phyloP scores from a whole-genome alignment of 1,284 basidiomycete genomes.

The Leccinum subrobustum region DNA sequence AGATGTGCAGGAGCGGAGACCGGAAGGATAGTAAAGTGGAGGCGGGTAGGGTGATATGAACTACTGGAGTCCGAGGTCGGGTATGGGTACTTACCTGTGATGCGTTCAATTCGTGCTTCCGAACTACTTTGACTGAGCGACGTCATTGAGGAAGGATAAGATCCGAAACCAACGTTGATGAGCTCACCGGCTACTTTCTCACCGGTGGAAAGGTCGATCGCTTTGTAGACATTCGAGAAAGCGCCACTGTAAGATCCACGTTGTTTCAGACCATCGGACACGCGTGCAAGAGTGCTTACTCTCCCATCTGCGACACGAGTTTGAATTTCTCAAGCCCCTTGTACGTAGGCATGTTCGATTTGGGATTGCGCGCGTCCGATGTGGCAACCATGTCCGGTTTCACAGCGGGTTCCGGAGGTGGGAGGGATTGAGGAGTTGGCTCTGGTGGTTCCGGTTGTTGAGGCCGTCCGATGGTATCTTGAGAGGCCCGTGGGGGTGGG shows the following conservation, averaged over 20 bases:
- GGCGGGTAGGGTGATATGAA: conserved; percentile 29
- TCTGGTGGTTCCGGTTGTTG: conserved; percentile 31
- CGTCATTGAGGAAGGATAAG: conserved; percentile 7
- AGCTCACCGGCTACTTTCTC: conserved; percentile 81
- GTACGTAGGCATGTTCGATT: conserved; percentile 78
- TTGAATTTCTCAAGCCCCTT: conserved; percentile 83
- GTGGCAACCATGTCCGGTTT: conserved; percentile 68
- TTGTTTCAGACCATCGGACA: conserved; percentile 10
- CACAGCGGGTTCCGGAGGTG: conserved; percentile 44
- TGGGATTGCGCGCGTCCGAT: conserved; percentile 73
- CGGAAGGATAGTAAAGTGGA: conserved; percentile 6
- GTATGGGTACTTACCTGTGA: conserved; percentile 79
- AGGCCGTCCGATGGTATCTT: conserved; percentile 28
- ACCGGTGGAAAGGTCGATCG: conserved; percentile 73
- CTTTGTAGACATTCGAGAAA: conserved; percentile 98
- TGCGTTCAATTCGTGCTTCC: conserved; percentile 94
- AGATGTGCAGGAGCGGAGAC: conserved; percentile 17
- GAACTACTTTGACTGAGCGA: conserved; percentile 86
- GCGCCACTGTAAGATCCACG: conserved; percentile 65
- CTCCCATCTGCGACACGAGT: conserved; percentile 92
- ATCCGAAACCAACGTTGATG: conserved; percentile 20
- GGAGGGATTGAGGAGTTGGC: conserved; percentile 33
- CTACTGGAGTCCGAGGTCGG: conserved; percentile 26
- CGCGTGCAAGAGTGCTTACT: conserved; percentile 56
- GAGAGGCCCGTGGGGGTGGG: conserved; percentile 34